Conservation (phyloP, 495 filamentous ascomycete genomes). For the Amphirosellinia nigrospora region DNA sequence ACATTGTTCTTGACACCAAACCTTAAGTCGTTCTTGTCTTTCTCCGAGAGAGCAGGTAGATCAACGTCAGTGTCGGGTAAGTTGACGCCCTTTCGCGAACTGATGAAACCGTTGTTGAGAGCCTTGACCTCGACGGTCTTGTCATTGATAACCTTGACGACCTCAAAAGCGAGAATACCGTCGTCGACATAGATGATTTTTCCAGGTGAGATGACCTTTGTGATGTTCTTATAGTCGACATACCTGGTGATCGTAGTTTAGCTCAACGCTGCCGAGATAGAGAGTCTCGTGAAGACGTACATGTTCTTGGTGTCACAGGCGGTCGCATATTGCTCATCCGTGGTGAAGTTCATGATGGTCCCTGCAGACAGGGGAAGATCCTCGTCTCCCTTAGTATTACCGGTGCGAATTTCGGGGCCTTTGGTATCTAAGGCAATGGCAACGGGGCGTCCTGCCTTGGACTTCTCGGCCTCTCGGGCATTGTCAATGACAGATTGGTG, state of each 20-base stretch:
- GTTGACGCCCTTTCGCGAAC: conserved; percentile 98
- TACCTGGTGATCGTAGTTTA: conserved; percentile 64
- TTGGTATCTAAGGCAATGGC: conserved; percentile 99
- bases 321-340: conserved; percentile 92
- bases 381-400: conserved; percentile 82
- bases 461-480: conserved; percentile 80
- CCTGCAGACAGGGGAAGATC: conserved; percentile 89
- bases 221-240: conserved; percentile 99
- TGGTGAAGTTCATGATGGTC: conserved; percentile 89
- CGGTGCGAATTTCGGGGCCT: conserved; percentile 97
- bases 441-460: conserved; percentile 78
- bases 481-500: conserved; percentile 97
- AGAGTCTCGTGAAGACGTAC: conserved; percentile 58
- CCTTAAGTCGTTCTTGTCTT: conserved; percentile 88
- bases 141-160: conserved; percentile 83
- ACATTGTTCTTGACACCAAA: conserved; percentile 98
- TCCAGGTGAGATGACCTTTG: conserved; percentile 92
- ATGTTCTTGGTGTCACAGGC: conserved; percentile 87
- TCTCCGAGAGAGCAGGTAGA: conserved; percentile 96
- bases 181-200: conserved; percentile 98
- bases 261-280: not conserved
- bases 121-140: conserved; percentile 84
- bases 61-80: conserved; percentile 98
- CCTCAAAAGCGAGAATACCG: conserved; percentile 94
- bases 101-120: conserved; percentile 97